Evolutionary conservation across 345 rosid genomes (phyloP).

Genomic region (Toxicodendron radicans): DNA sequence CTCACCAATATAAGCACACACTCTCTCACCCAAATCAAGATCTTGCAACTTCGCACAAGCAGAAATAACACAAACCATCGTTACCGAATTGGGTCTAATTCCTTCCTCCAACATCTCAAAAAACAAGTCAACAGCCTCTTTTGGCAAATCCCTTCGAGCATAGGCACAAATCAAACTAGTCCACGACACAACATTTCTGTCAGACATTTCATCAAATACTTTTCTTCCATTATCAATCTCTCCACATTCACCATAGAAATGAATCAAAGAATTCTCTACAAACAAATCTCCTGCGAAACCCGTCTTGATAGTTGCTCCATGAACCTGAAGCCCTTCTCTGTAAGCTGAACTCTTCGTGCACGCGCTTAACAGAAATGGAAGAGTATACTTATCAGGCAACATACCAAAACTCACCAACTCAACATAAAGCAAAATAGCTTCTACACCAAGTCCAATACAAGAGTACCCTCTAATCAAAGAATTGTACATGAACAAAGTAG

Average conservation of each 20-base stretch:
- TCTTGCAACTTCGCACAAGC: constrained; percentile 68
- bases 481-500: constrained; percentile 53
- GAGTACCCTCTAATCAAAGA: constrained; percentile 58
- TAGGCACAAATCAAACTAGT: constrained; percentile 72
- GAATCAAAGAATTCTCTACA: constrained; percentile 59
- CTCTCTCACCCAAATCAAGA: constrained; percentile 44
- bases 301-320: constrained; percentile 48
- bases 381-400: constrained; percentile 56
- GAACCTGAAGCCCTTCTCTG: constrained; percentile 52
- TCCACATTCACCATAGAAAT: constrained; percentile 57
- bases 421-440: constrained; percentile 41
- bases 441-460: constrained; percentile 40
- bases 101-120: constrained; percentile 51
- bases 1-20: constrained; percentile 38
- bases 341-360: constrained; percentile 46
- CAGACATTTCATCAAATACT: constrained; percentile 61
- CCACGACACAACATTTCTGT: constrained; percentile 69
- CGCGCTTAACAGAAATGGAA: constrained; percentile 59
- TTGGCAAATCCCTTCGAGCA: constrained; percentile 38
- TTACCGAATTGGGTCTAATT: constrained; percentile 48
- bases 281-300: constrained; percentile 45
- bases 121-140: constrained; percentile 58
- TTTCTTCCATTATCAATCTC: constrained; percentile 42
- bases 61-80: constrained; percentile 59
- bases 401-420: constrained; percentile 41